Evolutionary conservation across 345 rosid genomes (phyloP).

Genomic region (Salix exigua): DNA sequence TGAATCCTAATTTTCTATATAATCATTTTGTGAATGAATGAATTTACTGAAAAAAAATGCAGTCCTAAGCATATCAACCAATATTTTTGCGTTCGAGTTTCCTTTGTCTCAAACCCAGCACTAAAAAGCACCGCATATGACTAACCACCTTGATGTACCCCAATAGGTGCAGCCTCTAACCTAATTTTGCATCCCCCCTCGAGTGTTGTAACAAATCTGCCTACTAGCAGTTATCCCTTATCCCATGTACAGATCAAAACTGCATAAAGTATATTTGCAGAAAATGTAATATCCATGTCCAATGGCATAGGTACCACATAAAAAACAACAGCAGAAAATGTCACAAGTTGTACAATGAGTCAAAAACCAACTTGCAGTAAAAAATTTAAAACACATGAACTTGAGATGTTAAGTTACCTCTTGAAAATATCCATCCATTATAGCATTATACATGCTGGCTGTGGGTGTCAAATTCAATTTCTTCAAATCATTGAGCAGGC

Average conservation of each 20-base stretch:
- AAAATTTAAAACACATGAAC: slow-evolving; percentile 4
- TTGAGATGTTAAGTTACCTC: slow-evolving; percentile 43
- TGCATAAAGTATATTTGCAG: neutral
- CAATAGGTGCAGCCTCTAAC: neutral
- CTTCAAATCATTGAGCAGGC: slow-evolving; percentile 57
- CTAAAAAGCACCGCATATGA: neutral
- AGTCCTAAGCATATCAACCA: neutral
- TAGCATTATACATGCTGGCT: slow-evolving; percentile 63
- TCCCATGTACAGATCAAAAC: neutral
- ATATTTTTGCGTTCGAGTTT: neutral
- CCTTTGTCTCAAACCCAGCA: neutral
- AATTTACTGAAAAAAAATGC: neutral
- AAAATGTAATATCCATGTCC: neutral
- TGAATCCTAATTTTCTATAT: neutral
- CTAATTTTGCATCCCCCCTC: neutral
- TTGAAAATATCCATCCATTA: slow-evolving; percentile 74
- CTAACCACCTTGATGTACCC: neutral
- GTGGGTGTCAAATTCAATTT: slow-evolving; percentile 54
- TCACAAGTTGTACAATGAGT: neutral
- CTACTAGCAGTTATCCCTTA: neutral
- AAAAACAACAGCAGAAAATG: neutral
- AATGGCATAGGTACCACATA: neutral
- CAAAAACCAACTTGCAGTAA: neutral
- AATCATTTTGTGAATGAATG: neutral
- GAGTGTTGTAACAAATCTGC: neutral